Percentiles rank a stretch among this genome's conserved stretches.
phyloP scores from a whole-genome alignment of 2,329 filamentous ascomycete species.

The Cordyceps tenuipes region DNA sequence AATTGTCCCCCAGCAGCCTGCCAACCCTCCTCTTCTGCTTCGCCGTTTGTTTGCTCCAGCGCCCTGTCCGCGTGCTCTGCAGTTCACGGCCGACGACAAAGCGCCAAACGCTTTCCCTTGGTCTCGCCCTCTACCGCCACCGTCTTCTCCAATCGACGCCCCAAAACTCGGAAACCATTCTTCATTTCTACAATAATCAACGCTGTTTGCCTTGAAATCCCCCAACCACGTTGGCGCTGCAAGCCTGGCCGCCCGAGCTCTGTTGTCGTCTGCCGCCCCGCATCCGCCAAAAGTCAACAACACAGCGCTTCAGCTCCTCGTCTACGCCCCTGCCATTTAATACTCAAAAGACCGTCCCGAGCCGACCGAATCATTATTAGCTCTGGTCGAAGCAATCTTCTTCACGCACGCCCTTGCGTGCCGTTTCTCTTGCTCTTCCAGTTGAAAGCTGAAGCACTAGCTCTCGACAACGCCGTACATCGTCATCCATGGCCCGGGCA shows the following conservation, averaged over 20 bases:
- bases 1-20: background rate
- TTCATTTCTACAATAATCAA: too few relatives aligned
- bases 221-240: too few relatives aligned
- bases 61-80: slow-evolving; percentile 8
- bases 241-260: too few relatives aligned
- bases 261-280: slow-evolving; percentile 5
- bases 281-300: slow-evolving; percentile 2
- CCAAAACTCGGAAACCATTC: background rate
- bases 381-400: background rate
- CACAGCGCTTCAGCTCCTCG: background rate
- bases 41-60: slow-evolving; percentile 4
- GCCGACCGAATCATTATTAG: background rate
- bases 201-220: too few relatives aligned
- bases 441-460: background rate
- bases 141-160: background rate
- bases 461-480: background rate
- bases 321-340: background rate
- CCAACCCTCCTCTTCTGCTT: background rate
- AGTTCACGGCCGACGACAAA: slow-evolving; percentile 6
- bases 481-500: slow-evolving; percentile 5
- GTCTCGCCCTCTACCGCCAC: background rate
- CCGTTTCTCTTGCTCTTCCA: background rate
- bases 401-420: background rate
- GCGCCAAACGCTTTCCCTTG: background rate
- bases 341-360: background rate